These are phyloP conservation scores for Plasmopara viticola DNA, from an alignment of 352 stramenopile genomes.

Conservation along the genomic window DNA sequence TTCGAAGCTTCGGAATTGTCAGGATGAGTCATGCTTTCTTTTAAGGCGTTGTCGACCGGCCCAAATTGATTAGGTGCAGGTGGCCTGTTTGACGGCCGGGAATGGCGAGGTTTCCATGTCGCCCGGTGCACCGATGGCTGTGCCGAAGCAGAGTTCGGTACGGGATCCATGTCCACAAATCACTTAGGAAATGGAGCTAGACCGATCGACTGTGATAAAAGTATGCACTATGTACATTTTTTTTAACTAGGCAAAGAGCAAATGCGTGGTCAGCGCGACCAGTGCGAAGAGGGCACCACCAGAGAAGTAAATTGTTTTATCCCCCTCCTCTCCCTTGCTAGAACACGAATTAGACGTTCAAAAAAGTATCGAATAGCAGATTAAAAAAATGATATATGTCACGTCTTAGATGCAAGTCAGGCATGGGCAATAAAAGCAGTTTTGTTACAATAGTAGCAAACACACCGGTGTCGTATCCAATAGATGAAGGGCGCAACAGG, in stretches of 20 bases:
- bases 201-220: not conserved
- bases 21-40: not conserved
- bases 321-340: too few species aligned
- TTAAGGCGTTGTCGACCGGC: not conserved
- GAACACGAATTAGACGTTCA: too few species aligned
- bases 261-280: conserved; percentile 1
- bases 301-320: too few species aligned
- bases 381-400: too few species aligned
- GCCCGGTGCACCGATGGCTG: not conserved
- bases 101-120: not conserved
- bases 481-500: too few species aligned
- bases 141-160: not conserved
- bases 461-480: too few species aligned
- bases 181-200: not conserved
- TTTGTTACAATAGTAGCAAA: too few species aligned
- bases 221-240: not conserved
- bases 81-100: not conserved
- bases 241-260: not conserved
- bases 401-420: too few species aligned
- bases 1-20: not conserved
- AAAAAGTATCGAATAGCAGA: too few species aligned
- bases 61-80: not conserved
- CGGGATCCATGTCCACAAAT: not conserved
- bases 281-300: not conserved
- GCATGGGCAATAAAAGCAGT: too few species aligned